Percentiles rank a stretch among this genome's conserved stretches.
These are phyloP conservation scores for Fusarium burgessii DNA, from an alignment of 2,329 filamentous ascomycete species.

Conservation along the genomic window DNA sequence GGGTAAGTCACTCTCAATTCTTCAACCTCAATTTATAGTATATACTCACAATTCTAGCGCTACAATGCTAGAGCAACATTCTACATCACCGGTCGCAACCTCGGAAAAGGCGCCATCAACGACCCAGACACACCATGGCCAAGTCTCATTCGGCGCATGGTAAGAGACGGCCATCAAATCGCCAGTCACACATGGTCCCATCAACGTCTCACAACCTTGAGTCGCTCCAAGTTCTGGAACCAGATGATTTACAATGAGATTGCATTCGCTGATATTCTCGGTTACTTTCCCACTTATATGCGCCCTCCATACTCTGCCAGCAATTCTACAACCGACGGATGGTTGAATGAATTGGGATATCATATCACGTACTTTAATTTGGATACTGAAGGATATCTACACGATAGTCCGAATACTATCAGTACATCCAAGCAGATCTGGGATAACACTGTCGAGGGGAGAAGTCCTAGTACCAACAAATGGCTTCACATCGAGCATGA, in stretches of 20 bases:
- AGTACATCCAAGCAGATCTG: conserved; percentile 57
- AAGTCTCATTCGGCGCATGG: conserved; percentile 58
- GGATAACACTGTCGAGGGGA: conserved; percentile 53
- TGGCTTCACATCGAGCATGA: conserved; percentile 68
- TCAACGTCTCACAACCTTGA: conserved; percentile 55
- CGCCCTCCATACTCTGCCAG: conserved; percentile 62
- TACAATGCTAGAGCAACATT: conserved; percentile 56
- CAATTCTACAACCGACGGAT: conserved; percentile 53
- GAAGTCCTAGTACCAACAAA: conserved; percentile 41
- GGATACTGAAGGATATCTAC: conserved; percentile 71
- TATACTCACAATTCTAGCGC: conserved; percentile 39
- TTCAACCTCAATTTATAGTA: fast-evolving
- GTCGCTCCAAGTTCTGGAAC: conserved; percentile 49
- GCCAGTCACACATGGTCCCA: conserved; percentile 66
- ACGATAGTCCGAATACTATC: conserved; percentile 62
- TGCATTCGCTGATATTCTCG: conserved; percentile 56
- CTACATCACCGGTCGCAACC: conserved; percentile 53
- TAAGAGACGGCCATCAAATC: conserved; percentile 68
- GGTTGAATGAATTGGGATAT: conserved; percentile 62
- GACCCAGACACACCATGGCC: conserved; percentile 52
- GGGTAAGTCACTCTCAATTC: conserved; percentile 12
- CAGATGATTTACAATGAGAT: conserved; percentile 60
- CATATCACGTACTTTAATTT: conserved; percentile 70
- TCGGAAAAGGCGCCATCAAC: conserved; percentile 59
- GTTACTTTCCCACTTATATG: conserved; percentile 58